These are phyloP conservation scores for Aspergillus japonicus DNA, from an alignment of 2,329 filamentous ascomycete genomes.

Conservation along the genomic window DNA sequence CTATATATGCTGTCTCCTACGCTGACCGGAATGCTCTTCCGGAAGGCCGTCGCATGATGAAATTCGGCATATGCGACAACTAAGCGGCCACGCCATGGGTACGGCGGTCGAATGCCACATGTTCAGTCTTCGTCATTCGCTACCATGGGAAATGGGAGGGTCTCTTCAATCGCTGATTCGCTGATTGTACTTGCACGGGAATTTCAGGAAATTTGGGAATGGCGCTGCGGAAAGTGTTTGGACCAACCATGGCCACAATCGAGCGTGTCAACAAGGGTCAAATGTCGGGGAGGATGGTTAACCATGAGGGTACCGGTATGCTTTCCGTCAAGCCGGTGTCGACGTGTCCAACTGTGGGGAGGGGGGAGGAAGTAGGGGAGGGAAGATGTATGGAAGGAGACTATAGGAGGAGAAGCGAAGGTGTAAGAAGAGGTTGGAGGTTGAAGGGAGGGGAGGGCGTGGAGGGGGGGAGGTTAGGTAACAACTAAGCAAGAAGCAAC, in stretches of 20 bases:
- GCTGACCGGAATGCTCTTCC: background rate
- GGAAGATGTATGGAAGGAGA: background rate
- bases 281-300: background rate
- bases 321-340: background rate
- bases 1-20: background rate
- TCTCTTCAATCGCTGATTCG: background rate
- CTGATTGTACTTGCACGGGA: background rate
- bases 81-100: conserved; percentile 8
- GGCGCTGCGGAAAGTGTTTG: background rate
- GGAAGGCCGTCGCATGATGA: conserved; percentile 1
- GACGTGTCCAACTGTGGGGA: conserved; percentile 7
- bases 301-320: background rate
- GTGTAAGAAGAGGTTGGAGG: background rate
- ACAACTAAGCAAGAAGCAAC: background rate
- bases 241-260: background rate
- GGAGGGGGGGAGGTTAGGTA: conserved; percentile 1
- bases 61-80: conserved; percentile 3
- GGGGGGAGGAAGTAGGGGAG: background rate
- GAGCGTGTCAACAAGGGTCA: background rate
- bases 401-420: background rate
- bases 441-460: background rate
- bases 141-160: background rate
- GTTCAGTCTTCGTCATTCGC: conserved; percentile 6
- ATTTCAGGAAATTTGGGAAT: background rate
- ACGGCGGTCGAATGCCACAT: conserved; percentile 9